Percentiles rank a stretch among this genome's conserved stretches.
Evolutionary conservation across 768 basidiomycete genomes (phyloP).

Genomic region (Psilocybe azurescens): DNA sequence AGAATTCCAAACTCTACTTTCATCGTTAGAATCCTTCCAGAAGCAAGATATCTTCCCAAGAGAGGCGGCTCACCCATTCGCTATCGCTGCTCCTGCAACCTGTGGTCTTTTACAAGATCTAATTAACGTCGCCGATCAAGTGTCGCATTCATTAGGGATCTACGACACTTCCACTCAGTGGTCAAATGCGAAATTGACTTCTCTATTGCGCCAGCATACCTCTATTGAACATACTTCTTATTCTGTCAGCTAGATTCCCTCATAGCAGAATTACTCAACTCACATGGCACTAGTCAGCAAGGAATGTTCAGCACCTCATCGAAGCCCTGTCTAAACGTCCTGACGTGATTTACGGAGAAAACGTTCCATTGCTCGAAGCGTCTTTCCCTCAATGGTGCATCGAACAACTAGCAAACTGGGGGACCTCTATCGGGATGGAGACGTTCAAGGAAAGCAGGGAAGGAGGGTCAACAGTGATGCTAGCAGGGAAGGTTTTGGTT

Average conservation of each 20-base stretch:
- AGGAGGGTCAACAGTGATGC: constrained; percentile 55
- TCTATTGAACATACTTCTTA: constrained; percentile 55
- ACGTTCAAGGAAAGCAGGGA: constrained; percentile 64
- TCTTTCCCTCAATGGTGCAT: constrained; percentile 62
- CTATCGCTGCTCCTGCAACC: constrained; percentile 44
- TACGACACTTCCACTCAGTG: constrained; percentile 53
- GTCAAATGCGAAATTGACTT: constrained; percentile 70
- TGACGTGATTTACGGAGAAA: constrained; percentile 63
- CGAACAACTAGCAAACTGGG: constrained; percentile 64
- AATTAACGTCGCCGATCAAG: constrained; percentile 54
- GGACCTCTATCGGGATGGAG: constrained; percentile 72
- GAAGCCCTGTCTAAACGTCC: constrained; percentile 51
- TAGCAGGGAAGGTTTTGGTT: constrained; percentile 83
- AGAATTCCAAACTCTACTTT: constrained; percentile 40
- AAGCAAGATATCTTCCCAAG: constrained; percentile 40
- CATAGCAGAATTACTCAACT: constrained; percentile 12
- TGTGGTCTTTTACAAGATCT: constrained; percentile 54
- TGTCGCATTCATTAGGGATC: constrained; percentile 57
- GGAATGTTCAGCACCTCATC: constrained; percentile 54
- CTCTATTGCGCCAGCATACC: constrained; percentile 69
- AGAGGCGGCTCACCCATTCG: constrained; percentile 50
- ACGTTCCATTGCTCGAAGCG: constrained; percentile 56
- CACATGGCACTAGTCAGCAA: constrained; percentile 51
- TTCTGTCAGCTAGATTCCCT: constrained; percentile 44
- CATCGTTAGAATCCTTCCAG: constrained; percentile 47